phyloP scores from a whole-genome alignment of 352 stramenopile species.

The Phytophthora quininea region DNA sequence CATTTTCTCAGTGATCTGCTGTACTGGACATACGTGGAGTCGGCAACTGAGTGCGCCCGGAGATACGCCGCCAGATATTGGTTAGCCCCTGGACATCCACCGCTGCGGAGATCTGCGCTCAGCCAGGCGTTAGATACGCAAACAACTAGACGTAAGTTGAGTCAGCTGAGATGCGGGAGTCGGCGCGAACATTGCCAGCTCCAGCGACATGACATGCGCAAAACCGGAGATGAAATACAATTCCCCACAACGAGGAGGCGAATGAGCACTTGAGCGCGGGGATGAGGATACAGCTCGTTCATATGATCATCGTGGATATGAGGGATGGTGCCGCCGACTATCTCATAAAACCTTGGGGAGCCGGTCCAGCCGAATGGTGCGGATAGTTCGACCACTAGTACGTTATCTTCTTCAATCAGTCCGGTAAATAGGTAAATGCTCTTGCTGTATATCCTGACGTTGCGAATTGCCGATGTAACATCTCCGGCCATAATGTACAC shows the following conservation, averaged over 20 bases:
- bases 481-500: not conserved
- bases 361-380: constrained; percentile 13
- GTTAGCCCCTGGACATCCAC: not conserved
- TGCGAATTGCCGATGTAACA: constrained; percentile 2
- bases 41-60: not conserved
- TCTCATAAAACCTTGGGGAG: constrained; percentile 15
- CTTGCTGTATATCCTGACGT: constrained; percentile 9
- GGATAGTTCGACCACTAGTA: constrained; percentile 9
- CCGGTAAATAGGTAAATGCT: constrained; percentile 11
- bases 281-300: not conserved
- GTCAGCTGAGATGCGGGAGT: not conserved
- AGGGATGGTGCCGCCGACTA: constrained; percentile 5
- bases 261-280: constrained; percentile 12
- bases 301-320: constrained; percentile 1
- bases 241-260: constrained; percentile 6
- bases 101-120: not conserved
- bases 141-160: not conserved
- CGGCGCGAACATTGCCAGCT: constrained; percentile 1
- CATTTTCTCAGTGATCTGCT: not conserved
- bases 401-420: constrained; percentile 7
- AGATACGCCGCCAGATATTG: not conserved
- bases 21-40: not conserved
- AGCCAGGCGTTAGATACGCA: not conserved
- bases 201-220: constrained; percentile 11
- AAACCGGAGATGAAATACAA: constrained; percentile 1